Percentiles rank a stretch among this genome's conserved stretches.
Conservation (phyloP, 2,329 filamentous ascomycete species). For the Dothistroma septosporum region DNA sequence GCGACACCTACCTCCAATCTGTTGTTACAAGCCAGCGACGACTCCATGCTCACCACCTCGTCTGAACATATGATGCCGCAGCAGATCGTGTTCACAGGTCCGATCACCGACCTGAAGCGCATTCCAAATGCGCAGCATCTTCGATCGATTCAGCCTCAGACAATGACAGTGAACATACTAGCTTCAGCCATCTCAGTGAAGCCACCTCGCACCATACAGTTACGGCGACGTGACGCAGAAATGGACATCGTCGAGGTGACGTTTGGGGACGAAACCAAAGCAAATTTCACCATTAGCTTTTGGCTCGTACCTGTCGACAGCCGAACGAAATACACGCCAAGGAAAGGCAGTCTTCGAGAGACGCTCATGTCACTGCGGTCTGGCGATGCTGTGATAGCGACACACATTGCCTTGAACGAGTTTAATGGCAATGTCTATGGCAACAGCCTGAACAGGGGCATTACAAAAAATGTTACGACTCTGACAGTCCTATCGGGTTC, state of each 20-base stretch:
- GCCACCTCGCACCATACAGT: conserved; percentile 62
- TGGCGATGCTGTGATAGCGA: conserved; percentile 74
- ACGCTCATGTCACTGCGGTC: conserved; percentile 52
- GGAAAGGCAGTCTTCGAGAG: conserved; percentile 36
- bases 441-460: conserved; percentile 68
- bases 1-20: conserved; percentile 21
- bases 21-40: conserved; percentile 25
- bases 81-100: conserved; percentile 39
- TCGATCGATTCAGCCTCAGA: conserved; percentile 67
- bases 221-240: conserved; percentile 46
- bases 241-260: conserved; percentile 70
- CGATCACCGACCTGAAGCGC: conserved; percentile 61
- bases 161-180: conserved; percentile 77
- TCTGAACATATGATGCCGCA: conserved; percentile 12
- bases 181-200: conserved; percentile 71
- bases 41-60: conserved; percentile 10
- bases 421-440: conserved; percentile 79
- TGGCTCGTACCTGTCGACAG: conserved; percentile 59
- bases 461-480: conserved; percentile 63
- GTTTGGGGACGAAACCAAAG: conserved; percentile 78
- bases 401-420: conserved; percentile 71
- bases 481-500: conserved; percentile 38
- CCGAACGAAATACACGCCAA: conserved; percentile 18
- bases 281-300: conserved; percentile 77
- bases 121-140: conserved; percentile 67